Evolutionary conservation across 306 rosid species (phyloP), one percentile per base, ranked within the genome.

Genomic region (Gastrolobium bilobum): DNA sequence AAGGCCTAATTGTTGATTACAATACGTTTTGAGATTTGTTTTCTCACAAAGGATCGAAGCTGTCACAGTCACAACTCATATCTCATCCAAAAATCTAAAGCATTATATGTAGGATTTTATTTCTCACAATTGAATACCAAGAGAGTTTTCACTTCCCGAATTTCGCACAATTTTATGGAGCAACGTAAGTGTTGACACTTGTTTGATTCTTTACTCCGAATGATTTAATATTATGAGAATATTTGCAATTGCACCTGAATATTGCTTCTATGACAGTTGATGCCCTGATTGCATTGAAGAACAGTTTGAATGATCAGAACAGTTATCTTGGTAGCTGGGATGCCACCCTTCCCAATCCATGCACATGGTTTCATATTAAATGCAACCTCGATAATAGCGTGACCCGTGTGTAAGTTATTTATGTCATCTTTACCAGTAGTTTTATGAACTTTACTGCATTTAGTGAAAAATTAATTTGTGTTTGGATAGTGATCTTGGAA

Each of bases 281-380:
- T 62, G 97, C 94, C 26, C 73, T 93, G 81, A 72, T 33, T 74
- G 85, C 88, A 10, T 80, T 90, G 51, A 93, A 76, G 85, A 62
- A 71, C 64, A 79, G 4, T 75, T 29, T 93, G 76, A 47, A 0
- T 7, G 97, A 93, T 85, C 90, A 94, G 57, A 85, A 65, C 47
- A 58, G 47, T 76, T 87, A 80, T 66, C 82, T 93, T 50, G 85
- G 76, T 52, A 90, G 80, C 81, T 93, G 97, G 97, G 89, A 90
- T 85, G 4, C 90, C 29, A 81, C 88, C 4, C 87, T 86, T 7
- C 89, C 84, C 64, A 89, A 76, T 89, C 97, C 97, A 70, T 93
- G 96, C 68, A 86, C 94, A 4, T 93, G 97, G 97, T 86, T 87
- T 64, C 91, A 90, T 46, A 85, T 93, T 43, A 80, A 87, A 34